phyloP scores from a whole-genome alignment of 2,329 filamentous ascomycete species.

The Xylaria sp. region DNA sequence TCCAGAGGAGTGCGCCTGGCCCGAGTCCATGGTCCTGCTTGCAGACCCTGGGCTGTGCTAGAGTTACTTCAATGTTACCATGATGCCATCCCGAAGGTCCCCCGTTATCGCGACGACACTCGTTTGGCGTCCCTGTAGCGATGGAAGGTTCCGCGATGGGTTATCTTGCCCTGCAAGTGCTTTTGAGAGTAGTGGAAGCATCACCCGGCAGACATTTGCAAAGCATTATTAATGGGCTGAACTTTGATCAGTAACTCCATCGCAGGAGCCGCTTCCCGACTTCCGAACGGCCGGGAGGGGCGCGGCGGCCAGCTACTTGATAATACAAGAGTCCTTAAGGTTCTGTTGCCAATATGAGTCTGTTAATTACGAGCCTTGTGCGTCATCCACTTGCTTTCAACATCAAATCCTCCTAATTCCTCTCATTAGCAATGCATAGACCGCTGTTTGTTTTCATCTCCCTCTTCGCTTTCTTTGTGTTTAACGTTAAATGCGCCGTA shows the following conservation, averaged over 20 bases:
- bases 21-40: conserved; percentile 17
- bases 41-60: neutral
- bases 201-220: conserved; percentile 20
- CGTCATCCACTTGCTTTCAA: neutral
- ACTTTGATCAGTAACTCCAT: neutral
- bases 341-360: conserved; percentile 1
- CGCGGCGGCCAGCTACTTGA: neutral
- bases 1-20: conserved; percentile 4
- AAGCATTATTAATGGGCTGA: conserved; percentile 30
- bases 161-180: neutral
- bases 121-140: neutral
- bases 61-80: conserved; percentile 28
- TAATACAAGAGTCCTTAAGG: conserved; percentile 19
- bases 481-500: conserved; percentile 12
- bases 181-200: neutral
- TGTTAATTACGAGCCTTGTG: neutral
- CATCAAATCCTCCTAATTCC: neutral
- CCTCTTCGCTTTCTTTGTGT: conserved; percentile 14
- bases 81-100: neutral
- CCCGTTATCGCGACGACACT: conserved; percentile 8
- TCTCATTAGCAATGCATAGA: conserved; percentile 5
- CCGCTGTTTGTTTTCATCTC: conserved; percentile 13
- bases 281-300: neutral
- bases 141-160: conserved; percentile 2
- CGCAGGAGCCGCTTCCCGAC: neutral